These are phyloP conservation scores for Boletus vermiculosoides DNA, from an alignment of 768 basidiomycete genomes.

Conservation along the genomic window DNA sequence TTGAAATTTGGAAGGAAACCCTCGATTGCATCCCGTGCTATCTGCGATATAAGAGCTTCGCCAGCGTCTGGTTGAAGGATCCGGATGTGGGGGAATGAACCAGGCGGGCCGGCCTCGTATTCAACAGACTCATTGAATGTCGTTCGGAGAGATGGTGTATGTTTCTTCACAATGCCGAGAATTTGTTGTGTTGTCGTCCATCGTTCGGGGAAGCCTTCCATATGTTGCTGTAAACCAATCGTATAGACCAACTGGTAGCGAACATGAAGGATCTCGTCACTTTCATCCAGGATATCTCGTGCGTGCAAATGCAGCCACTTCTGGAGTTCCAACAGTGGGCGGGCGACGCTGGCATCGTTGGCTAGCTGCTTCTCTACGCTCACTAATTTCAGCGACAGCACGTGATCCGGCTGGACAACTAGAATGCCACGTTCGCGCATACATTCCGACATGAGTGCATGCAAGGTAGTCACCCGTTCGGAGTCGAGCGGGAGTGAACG, in stretches of 20 bases:
- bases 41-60: not conserved
- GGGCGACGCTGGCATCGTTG: not conserved
- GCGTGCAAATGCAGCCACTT: slow-evolving; percentile 16
- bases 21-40: slow-evolving; percentile 2
- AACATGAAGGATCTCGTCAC: slow-evolving; percentile 29
- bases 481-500: slow-evolving; percentile 31
- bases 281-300: slow-evolving; percentile 27
- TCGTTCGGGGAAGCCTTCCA: slow-evolving; percentile 34
- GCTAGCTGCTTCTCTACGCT: slow-evolving; percentile 35
- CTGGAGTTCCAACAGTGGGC: slow-evolving; percentile 22
- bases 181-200: slow-evolving; percentile 33
- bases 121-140: not conserved
- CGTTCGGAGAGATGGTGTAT: not conserved
- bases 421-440: slow-evolving; percentile 38
- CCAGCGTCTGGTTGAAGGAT: slow-evolving; percentile 2
- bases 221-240: slow-evolving; percentile 21
- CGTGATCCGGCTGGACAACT: slow-evolving; percentile 50
- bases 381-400: slow-evolving; percentile 48
- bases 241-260: slow-evolving; percentile 37
- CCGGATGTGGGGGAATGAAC: slow-evolving; percentile 21
- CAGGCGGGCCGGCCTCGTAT: not conserved
- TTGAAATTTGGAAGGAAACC: slow-evolving; percentile 12
- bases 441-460: slow-evolving; percentile 37
- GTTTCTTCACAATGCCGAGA: slow-evolving; percentile 14
- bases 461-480: slow-evolving; percentile 21